These are phyloP conservation scores for Aegilops sharonensis DNA, from an alignment of 176 grass and related monocot genomes.

Conservation along the genomic window DNA sequence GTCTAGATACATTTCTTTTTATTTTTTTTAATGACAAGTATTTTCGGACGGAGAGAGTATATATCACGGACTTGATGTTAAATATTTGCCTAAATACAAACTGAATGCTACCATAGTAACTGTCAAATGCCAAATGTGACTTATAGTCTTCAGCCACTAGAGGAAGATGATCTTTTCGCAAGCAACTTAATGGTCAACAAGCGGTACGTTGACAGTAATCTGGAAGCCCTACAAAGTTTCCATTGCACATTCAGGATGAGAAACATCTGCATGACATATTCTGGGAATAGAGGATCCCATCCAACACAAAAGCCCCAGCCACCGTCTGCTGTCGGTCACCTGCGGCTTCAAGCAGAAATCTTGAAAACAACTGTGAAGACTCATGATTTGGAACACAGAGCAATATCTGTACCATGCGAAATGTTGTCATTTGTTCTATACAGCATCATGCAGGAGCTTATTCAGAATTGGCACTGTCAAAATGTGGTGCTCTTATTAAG, in stretches of 20 bases:
- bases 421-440: background rate
- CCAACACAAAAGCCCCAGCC: background rate
- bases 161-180: background rate
- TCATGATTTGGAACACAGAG: background rate
- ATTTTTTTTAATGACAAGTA: no score
- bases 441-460: background rate
- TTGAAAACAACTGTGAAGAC: no score
- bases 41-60: no score
- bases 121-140: background rate
- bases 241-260: background rate
- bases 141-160: no score
- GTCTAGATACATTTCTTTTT: no score
- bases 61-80: background rate
- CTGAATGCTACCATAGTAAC: background rate
- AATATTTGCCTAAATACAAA: background rate
- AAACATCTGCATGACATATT: background rate
- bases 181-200: background rate
- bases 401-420: background rate
- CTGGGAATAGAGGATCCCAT: background rate
- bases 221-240: background rate
- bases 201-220: background rate
- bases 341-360: background rate
- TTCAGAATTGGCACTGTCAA: slow-evolving; percentile 12
- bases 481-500: slow-evolving; percentile 24
- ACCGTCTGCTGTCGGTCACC: background rate